These are phyloP conservation scores for Lycium ferocissimum DNA, from an alignment of 257 asterid genomes.

Conservation along the genomic window DNA sequence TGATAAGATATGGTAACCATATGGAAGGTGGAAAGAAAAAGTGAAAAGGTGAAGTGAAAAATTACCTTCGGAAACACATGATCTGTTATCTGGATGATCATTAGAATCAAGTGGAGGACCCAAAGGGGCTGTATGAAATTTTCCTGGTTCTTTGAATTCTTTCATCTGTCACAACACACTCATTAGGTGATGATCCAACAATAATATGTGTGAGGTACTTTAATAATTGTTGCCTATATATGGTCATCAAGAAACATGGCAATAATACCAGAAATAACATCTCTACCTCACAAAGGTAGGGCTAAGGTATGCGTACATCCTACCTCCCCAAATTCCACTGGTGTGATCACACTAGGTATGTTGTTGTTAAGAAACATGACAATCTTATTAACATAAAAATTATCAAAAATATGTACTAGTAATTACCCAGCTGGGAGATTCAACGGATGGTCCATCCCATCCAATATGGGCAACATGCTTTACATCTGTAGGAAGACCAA, in stretches of 20 bases:
- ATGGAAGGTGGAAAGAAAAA: background rate
- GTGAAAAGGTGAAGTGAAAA: background rate
- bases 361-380: too few relatives aligned
- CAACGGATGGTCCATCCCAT: constrained; percentile 53
- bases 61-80: constrained; percentile 27
- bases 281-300: too few relatives aligned
- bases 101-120: constrained; percentile 23
- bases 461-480: constrained; percentile 72
- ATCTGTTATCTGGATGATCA: constrained; percentile 24
- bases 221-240: background rate
- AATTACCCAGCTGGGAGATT: constrained; percentile 37
- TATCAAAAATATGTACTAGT: background rate
- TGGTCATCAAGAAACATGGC: background rate
- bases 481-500: constrained; percentile 70
- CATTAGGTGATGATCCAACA: background rate
- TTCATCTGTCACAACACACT: constrained; percentile 34
- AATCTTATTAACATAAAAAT: background rate
- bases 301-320: too few relatives aligned
- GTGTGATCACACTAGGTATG: too few relatives aligned
- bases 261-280: background rate
- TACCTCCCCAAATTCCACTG: too few relatives aligned
- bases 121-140: constrained; percentile 31
- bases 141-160: constrained; percentile 31
- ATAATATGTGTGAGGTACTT: background rate
- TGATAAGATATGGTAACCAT: background rate